phyloP scores from a whole-genome alignment of 495 filamentous ascomycete genomes.

The Penicillium bialowiezense region DNA sequence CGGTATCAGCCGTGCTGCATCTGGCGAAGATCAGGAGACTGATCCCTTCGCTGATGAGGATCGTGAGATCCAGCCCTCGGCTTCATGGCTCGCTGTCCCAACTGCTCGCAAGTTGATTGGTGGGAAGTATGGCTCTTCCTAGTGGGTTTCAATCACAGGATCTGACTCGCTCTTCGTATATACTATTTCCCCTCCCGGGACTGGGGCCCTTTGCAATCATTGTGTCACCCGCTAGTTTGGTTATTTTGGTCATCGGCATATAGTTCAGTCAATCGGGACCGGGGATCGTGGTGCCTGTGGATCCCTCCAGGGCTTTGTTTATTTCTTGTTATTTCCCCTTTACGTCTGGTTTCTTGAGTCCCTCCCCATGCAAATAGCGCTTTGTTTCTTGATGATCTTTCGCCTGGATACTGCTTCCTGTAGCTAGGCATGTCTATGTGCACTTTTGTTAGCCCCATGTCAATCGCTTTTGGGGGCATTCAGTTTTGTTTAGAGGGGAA shows the following conservation, averaged over 20 bases:
- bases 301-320: slow-evolving; percentile 13
- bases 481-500: slow-evolving; percentile 4
- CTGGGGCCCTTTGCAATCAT: neutral
- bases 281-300: slow-evolving; percentile 4
- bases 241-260: neutral
- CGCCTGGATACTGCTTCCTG: slow-evolving; percentile 2
- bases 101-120: slow-evolving; percentile 69
- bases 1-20: slow-evolving; percentile 48
- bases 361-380: slow-evolving; percentile 25
- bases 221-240: neutral
- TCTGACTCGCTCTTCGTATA: slow-evolving; percentile 5
- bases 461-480: slow-evolving; percentile 12
- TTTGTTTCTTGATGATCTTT: slow-evolving; percentile 15
- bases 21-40: slow-evolving; percentile 32
- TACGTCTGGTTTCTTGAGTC: slow-evolving; percentile 12
- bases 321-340: slow-evolving; percentile 13
- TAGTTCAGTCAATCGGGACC: neutral
- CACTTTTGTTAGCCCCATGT: slow-evolving; percentile 14
- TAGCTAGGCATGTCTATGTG: slow-evolving; percentile 25
- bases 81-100: slow-evolving; percentile 70
- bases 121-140: slow-evolving; percentile 65
- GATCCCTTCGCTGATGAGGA: slow-evolving; percentile 71
- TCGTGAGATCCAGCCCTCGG: slow-evolving; percentile 34
- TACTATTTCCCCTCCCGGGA: slow-evolving; percentile 7
- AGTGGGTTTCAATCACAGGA: neutral